A percentile compares a stretch with the other conserved stretches of the same genome.
Evolutionary conservation across 2,329 filamentous ascomycete species (phyloP).

Genomic region (Penicillium brevicompactum): DNA sequence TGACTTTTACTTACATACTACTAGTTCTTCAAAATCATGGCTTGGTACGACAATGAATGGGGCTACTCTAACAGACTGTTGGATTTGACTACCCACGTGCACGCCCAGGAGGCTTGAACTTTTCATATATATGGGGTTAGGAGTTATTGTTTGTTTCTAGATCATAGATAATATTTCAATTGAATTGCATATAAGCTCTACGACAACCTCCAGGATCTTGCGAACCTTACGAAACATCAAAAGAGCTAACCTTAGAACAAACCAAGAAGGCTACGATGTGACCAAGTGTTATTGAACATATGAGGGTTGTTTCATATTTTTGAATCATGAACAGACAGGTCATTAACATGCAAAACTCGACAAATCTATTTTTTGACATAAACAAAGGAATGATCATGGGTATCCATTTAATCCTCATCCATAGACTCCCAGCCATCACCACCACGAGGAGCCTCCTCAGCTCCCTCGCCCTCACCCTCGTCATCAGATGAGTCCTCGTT

Average conservation of each 20-base stretch:
- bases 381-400: slow-evolving; percentile 24
- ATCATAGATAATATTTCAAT: not conserved
- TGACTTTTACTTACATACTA: slow-evolving; percentile 39
- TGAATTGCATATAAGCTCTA: not conserved
- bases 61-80: slow-evolving; percentile 88
- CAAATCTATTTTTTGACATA: slow-evolving; percentile 25
- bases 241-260: too few species aligned
- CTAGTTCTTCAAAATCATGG: slow-evolving; percentile 92
- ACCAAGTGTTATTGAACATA: not conserved
- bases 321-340: slow-evolving; percentile 7
- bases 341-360: slow-evolving; percentile 15
- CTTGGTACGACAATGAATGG: slow-evolving; percentile 97
- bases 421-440: slow-evolving; percentile 58
- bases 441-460: slow-evolving; percentile 52
- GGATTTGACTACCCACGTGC: slow-evolving; percentile 56
- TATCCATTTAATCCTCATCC: slow-evolving; percentile 50
- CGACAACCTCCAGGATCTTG: too few species aligned
- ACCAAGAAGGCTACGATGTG: too few species aligned
- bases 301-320: not conserved
- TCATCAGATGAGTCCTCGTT: slow-evolving; percentile 70
- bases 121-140: not conserved
- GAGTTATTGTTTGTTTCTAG: not conserved
- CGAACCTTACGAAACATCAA: too few species aligned
- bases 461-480: slow-evolving; percentile 55
- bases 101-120: slow-evolving; percentile 19